A percentile compares a stretch with the other conserved stretches of the same genome.
phyloP scores from a whole-genome alignment of 164 flowering plant genomes.

The Malania oleifera region DNA sequence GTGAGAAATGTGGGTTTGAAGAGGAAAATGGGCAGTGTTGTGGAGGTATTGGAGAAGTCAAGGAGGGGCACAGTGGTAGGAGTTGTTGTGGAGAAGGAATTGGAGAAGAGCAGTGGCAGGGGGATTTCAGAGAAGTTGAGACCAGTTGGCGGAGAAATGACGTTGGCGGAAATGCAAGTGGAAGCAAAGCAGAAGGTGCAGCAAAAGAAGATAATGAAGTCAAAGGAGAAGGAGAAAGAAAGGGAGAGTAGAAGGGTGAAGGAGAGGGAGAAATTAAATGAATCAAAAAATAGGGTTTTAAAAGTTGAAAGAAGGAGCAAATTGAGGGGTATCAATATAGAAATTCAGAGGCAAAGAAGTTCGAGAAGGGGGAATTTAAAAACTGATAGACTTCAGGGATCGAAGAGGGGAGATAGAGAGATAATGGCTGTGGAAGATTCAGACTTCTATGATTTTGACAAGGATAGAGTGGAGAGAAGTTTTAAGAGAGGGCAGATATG shows the following conservation, averaged over 20 bases:
- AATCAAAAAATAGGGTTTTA: too few relatives aligned
- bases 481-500: conserved; percentile 85
- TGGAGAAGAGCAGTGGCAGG: conserved; percentile 22
- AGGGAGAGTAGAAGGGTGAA: conserved; percentile 2
- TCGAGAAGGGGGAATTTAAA: conserved; percentile 6
- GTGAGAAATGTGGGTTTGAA: neutral
- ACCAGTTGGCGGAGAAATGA: conserved; percentile 39
- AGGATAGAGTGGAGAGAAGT: conserved; percentile 66
- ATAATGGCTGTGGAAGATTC: conserved; percentile 67
- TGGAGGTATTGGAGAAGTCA: conserved; percentile 7
- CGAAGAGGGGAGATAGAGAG: conserved; percentile 27
- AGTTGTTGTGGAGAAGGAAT: conserved; percentile 4
- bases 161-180: conserved; percentile 63
- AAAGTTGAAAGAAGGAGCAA: neutral
- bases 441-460: conserved; percentile 85
- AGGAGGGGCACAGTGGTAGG: neutral
- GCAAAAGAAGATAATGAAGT: conserved; percentile 14
- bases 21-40: conserved; percentile 10
- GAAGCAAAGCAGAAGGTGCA: conserved; percentile 24
- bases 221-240: conserved; percentile 16
- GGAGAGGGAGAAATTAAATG: too few relatives aligned
- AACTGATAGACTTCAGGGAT: conserved; percentile 6
- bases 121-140: neutral
- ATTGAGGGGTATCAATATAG: neutral
- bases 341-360: conserved; percentile 1